Base-by-base conservation (phyloP, 2,329 filamentous ascomycete species). In the Paraphoma sp. region DNA sequence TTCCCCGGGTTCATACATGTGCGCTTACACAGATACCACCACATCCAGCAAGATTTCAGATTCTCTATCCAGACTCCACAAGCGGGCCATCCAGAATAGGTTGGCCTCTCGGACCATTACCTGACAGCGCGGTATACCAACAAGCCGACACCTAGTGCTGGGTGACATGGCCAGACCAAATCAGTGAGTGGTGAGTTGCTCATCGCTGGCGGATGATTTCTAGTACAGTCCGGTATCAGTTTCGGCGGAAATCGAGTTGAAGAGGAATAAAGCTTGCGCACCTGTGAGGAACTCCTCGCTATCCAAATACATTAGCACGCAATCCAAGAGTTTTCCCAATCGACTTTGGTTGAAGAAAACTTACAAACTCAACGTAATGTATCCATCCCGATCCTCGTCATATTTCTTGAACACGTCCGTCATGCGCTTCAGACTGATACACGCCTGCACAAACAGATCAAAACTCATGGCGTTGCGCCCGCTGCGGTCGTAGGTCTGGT, bases 361-460 rank as follows among this genome's bases (percentile, higher is more conserved):
- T 79, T 75, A 83, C 81, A 84, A 84, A 68, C 81, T 83, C 68
- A 84, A 65, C 43, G 82, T 84, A 59, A 84, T 84, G 61, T 93
- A 98, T 1, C 95, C 95, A 78, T 98, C 95, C 42, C 95, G 87
- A 77, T 99, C 95, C 70, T 96, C 91, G 68, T 99, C 95, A 76
- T 98, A 99, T 79, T 93, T 94, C 84, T 99, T 99, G 77, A 99
- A 99, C 29, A 97, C 93, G 77, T 99, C 95, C 57, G 95, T 99
- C 94, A 99, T 98, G 68, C 95, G 86, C 85, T 98, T 97, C 70
- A 99, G 83, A 68, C 88, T 93, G 74, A 99, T 98, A 78, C 95
- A 98, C 50, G 92, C 92, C 83, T 99, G 95, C 59, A 99, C 95
- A 72, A 99, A 99, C 49, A 99, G 79, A 80, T 99, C 95, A 72